Conservation (phyloP, 140 eudicot genomes). For the Ambrosia hybrid region DNA sequence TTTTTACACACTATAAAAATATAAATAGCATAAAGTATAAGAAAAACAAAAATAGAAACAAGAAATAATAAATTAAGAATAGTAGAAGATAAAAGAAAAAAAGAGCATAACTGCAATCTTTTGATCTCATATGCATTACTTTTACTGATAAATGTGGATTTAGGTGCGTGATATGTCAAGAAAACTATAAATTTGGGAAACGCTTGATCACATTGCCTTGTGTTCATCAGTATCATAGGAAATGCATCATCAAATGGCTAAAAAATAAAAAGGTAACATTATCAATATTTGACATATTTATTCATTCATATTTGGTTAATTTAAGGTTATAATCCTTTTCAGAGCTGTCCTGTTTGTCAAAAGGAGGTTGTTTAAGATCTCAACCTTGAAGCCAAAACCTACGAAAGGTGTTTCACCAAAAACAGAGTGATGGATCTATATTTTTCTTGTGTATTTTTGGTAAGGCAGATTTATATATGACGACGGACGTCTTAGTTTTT, state of each 20-base stretch:
- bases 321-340: conserved; percentile 17
- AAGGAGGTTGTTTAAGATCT: conserved; percentile 44
- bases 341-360: conserved; percentile 71
- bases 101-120: background rate
- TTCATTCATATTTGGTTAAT: background rate
- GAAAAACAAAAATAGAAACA: no score
- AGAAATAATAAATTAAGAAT: no score
- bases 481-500: background rate
- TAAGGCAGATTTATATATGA: no score
- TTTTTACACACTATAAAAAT: no score
- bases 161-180: conserved; percentile 66
- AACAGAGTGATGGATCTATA: no score
- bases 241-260: conserved; percentile 59
- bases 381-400: conserved; percentile 19
- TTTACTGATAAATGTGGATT: conserved; percentile 2
- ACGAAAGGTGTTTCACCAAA: background rate
- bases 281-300: background rate
- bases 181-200: conserved; percentile 43
- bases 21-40: no score
- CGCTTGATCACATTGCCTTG: conserved; percentile 59
- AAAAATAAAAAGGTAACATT: conserved; percentile 47
- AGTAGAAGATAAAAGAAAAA: no score
- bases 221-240: conserved; percentile 54
- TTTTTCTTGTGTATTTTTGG: background rate
- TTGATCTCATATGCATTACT: background rate